Evolutionary conservation across 768 basidiomycete species (phyloP), one percentile per base, ranked within the genome.

Genomic region (Mycena amicta): DNA sequence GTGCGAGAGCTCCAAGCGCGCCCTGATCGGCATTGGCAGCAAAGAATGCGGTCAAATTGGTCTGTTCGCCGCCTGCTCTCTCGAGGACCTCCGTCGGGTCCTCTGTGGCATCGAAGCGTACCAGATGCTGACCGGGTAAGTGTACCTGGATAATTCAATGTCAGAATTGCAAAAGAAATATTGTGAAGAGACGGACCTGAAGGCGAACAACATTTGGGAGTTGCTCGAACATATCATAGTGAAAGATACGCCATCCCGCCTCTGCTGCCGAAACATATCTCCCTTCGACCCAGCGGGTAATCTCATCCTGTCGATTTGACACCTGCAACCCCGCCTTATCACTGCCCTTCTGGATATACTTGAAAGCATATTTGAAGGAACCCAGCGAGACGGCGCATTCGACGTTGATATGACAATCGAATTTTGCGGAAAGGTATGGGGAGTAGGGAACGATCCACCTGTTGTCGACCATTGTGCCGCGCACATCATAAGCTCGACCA

Each of bases 351-450:
- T 15, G 22, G 22, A 45, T 23, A 23, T 45, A 45, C 43, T 45
- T 45, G 54, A 75, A 43, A 3, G 76, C 53, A 78, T 60, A 11
- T 68, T 69, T 0, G 61, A 66, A 52, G 63, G 67, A n/a, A n/a
- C n/a, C n/a, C n/a, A n/a, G n/a, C n/a, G n/a, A n/a, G n/a, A n/a
- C n/a, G n/a, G n/a, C n/a, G 46, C 70, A 63, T 52, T 80, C 77
- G 3, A 76, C 60, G 61, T 80, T 80, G 52, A 79, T 77, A 50
- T 80, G 76, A 55, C 76, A 77, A 33, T 69, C 25, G 54, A 71
- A 78, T 28, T 68, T 52, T 0, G 60, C 66, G 27, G 66, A 56
- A 0, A 78, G 65, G 12, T 37, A 37, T n/a, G n/a, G n/a, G n/a
- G n/a, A n/a, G n/a, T n/a, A n/a, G n/a, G n/a, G n/a, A n/a, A n/a